Evolutionary conservation across 768 basidiomycete species (phyloP), one percentile per base, ranked within the genome.

Genomic region (Lentinula raphanica): DNA sequence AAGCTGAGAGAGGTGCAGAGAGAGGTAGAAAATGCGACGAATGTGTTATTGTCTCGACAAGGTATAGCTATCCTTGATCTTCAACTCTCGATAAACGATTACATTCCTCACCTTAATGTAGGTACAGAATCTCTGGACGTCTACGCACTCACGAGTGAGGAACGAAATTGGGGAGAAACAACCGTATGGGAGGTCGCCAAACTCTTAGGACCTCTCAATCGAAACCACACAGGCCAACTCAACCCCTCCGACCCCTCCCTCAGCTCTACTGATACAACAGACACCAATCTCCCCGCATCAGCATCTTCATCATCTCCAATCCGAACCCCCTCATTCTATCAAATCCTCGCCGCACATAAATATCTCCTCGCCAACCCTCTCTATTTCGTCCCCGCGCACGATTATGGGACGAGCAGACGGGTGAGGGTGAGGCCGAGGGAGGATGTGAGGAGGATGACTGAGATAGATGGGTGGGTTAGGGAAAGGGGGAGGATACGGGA

Each of bases 361-460:
- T 79, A 80, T 62, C 72, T 94, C 62, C 83, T 92, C 79, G 68
- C 73, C 6, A 66, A 78, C 19, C 65, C 81, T 2, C 45, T 73
- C 8, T 71, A 80, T 35, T 95, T 86, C 63, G 67, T 85, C 17
- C 79, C 84, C 3, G 70, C 79, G 21, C 65, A 71, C 11, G 63
- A 70, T 44, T 87, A 87, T 65, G 69, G 79, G 25, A 60, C 69
- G 21, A 70, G 71, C 3, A 83, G 84, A 58, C 70, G 62, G 1
- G 88, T 92, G 70, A 63, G 74, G 42, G 80, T 94, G 29, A 84
- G 92, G 2, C 88, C 92, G 0, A 67, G 70, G 48, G 68, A 73
- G 3, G 80, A 90, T 35, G 72, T 89, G 2, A 65, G 79, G 25
- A 78, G 77, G 54, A 69, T 92, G 38, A 57, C 76, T 35, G 63